Evolutionary conservation across 1,284 basidiomycete genomes (phyloP).

Genomic region (Laetiporus sulphureus): DNA sequence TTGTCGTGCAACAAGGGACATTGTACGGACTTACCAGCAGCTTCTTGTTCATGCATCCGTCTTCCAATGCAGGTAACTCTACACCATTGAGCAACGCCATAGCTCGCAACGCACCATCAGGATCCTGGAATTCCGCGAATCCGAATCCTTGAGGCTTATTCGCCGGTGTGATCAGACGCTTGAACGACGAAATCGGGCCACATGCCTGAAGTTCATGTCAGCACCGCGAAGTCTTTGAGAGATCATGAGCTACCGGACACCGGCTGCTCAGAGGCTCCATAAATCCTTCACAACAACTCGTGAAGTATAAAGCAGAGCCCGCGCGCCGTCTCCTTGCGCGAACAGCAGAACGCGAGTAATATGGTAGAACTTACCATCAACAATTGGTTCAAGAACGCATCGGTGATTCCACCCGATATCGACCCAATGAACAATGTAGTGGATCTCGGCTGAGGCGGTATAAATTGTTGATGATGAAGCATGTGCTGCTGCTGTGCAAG

Average conservation of each 20-base stretch:
- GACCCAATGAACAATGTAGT: constrained; percentile 87
- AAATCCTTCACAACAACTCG: too few relatives aligned
- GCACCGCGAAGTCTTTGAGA: too few relatives aligned
- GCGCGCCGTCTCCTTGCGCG: background rate
- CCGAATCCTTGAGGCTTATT: constrained; percentile 94
- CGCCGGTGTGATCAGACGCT: constrained; percentile 81
- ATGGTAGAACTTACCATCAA: constrained; percentile 51
- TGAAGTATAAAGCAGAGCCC: too few relatives aligned
- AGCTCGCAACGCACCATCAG: constrained; percentile 81
- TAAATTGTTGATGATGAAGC: constrained; percentile 45
- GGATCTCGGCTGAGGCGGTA: constrained; percentile 51
- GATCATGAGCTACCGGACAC: too few relatives aligned
- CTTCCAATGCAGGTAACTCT: constrained; percentile 82
- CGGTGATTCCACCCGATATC: constrained; percentile 88
- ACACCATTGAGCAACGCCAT: constrained; percentile 76
- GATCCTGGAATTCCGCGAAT: constrained; percentile 89
- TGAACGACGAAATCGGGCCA: constrained; percentile 82
- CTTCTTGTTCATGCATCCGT: constrained; percentile 80
- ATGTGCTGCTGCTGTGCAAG: constrained; percentile 78
- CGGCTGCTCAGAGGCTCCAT: too few relatives aligned
- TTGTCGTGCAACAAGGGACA: constrained; percentile 21
- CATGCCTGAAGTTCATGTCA: constrained; percentile 55
- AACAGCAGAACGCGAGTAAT: background rate
- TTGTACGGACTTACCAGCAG: constrained; percentile 59
- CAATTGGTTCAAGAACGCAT: constrained; percentile 71